Base-by-base conservation (phyloP, 2,329 filamentous ascomycete species). In the Xylaria sp. region DNA sequence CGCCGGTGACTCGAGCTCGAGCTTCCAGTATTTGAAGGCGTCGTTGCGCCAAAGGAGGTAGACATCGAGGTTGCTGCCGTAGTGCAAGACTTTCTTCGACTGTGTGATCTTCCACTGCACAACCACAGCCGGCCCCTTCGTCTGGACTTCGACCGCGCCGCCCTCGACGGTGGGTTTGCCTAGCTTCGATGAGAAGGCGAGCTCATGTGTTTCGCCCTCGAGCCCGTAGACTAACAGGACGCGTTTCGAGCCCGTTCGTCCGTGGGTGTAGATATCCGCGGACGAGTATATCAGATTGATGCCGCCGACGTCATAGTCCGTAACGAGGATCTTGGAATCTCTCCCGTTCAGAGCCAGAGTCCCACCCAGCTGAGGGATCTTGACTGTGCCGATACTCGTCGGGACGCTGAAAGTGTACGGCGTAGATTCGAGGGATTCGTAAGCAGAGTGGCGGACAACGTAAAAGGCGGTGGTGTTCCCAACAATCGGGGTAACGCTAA, bases 1-100 rank as follows among this genome's bases (percentile, higher is more conserved):
- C n/a, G 79, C 77, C 60, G 75, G 78, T 1, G 79, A 79, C 0
- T 82, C 83, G 1, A 88, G 75, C 58, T 90, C 85, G 1, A 90
- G 81, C 0, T 88, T 86, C 90, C 90, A 93, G 78, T 90, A 91
- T 69, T 89, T 87, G 78, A 92, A 92, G 0, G 90, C 90, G 12
- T 85, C 81, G 69, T 90, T 88, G 51, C 90, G 87, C 45, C 86
- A 82, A 34, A 88, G 78, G 48, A 91, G 82, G 70, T 89, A 84
- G n/a, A 90, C 78, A 45, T 84, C 84, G 19, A 90, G 77, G 56
- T 81, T 79, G 39, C 79, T 79, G 24, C 80, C 81, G 51, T 88
- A 76, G 71, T 83, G 81, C 2, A 88, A 81, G 12, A 89, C 81
- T 68, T 84, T 83, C 51, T 85, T 81, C n/a, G 83, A 81, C 0